These are phyloP conservation scores for Rhodotorula sp. DNA, from an alignment of 1,284 basidiomycete species.

Conservation along the genomic window DNA sequence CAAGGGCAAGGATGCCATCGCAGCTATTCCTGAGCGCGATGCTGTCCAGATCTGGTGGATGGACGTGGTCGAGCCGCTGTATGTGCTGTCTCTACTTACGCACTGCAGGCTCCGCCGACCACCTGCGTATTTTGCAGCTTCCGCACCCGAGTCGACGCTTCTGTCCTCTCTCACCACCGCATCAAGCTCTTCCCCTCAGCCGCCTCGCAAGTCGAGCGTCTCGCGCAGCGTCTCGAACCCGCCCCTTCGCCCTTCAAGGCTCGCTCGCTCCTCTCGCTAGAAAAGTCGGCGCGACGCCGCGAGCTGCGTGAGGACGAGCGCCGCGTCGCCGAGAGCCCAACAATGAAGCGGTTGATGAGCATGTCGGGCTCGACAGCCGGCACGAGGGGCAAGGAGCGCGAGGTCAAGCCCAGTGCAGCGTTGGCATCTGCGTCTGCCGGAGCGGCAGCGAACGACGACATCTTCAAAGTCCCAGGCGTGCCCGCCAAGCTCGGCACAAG, in stretches of 20 bases:
- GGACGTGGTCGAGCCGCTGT: constrained; percentile 39
- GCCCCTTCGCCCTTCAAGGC: constrained; percentile 38
- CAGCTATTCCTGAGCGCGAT: constrained; percentile 17
- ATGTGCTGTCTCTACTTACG: not conserved
- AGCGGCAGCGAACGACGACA: not conserved
- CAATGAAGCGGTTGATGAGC: constrained; percentile 39
- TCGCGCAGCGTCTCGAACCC: constrained; percentile 24
- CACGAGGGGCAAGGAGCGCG: not conserved
- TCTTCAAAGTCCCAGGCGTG: constrained; percentile 35
- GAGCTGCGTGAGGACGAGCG: constrained; percentile 13
- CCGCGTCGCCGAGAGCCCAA: constrained; percentile 37
- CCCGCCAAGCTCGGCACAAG: not conserved
- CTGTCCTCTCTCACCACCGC: constrained; percentile 33
- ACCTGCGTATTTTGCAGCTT: not conserved
- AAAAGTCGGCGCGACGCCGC: constrained; percentile 27
- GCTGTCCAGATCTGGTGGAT: constrained; percentile 41
- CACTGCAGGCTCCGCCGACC: not conserved
- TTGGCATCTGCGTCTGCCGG: not conserved
- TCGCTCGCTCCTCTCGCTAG: constrained; percentile 40
- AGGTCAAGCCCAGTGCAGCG: not conserved
- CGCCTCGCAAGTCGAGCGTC: constrained; percentile 13
- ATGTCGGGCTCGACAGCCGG: not conserved
- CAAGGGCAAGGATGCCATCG: not conserved
- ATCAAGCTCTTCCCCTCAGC: constrained; percentile 39
- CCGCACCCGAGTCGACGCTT: constrained; percentile 8